Evolutionary conservation across 2,329 filamentous ascomycete species (phyloP), one percentile per base, ranked within the genome.

Genomic region (Trichoderma pleuroti): DNA sequence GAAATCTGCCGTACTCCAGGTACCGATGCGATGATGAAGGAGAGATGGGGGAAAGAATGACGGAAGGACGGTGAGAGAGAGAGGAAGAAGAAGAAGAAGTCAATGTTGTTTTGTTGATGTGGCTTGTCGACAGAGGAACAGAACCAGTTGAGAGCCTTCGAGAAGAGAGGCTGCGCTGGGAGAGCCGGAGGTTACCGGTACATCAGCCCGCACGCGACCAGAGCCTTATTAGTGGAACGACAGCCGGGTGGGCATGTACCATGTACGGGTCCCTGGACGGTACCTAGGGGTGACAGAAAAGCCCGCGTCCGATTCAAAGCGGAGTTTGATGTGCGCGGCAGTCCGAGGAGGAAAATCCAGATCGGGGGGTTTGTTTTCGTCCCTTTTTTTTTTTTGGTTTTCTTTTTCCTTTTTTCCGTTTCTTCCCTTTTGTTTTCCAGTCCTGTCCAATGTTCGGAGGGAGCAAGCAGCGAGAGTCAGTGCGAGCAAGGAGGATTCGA

Each of bases 191-290:
- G 66, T 68, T 28, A 61, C 56, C 36, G 56, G 56, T 68, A 68
- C 66, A 61, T 68, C 28, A 57, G 54, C 9, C 39, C 30, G 63
- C 36, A 70, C 46, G 46, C 67, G 46, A 63, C 66, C 67, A 63
- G 59, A 59, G 57, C 59, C 59, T 70, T 70, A 63, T 56, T 56
- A 70, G 67, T 54, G 59, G 67, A 46, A 42, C 67, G 26, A 28
- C 26, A 8, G 32, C 34, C 39, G 24, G 54, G 65, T 32, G 36
- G 59, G 14, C 59, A 36, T 56, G 59, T 62, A 70, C 57, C 57
- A 28, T 39, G n/a, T 63, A 62, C 57, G 21, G 56, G 56, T 42
- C 6, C 16, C 32, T 66, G 28, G 16, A 11, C 26, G 12, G 36
- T 11, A 21, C n/a, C 11, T 32, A 59, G 34, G 54, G n/a, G 9